Conservation (phyloP, 352 stramenopile genomes). For the Pilasporangium apinafurcum region DNA sequence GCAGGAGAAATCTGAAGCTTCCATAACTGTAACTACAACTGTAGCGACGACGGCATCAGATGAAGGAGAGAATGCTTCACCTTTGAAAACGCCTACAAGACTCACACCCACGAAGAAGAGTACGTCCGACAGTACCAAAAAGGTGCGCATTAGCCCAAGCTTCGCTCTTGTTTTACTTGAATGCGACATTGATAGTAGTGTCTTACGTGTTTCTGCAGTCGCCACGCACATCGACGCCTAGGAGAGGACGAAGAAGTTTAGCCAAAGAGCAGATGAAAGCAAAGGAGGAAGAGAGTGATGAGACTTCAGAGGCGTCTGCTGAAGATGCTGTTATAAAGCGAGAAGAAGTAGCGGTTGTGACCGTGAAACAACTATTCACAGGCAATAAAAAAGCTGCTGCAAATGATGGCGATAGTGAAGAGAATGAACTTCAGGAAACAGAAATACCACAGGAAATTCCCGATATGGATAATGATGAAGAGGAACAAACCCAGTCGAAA, state of each 20-base stretch:
- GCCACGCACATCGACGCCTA: conserved; percentile 1
- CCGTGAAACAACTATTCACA: no score
- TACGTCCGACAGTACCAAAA: conserved; percentile 6
- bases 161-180: not conserved
- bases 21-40: conserved; percentile 1
- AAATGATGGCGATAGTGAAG: no score
- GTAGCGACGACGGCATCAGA: conserved; percentile 11
- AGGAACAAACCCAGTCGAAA: not conserved
- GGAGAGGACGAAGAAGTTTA: conserved; percentile 7
- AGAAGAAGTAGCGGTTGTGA: no score
- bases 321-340: no score
- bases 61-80: no score
- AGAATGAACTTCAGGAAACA: no score
- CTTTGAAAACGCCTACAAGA: no score
- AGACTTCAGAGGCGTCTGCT: no score
- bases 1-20: conserved; percentile 30
- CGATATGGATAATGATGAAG: not conserved
- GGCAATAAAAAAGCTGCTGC: no score
- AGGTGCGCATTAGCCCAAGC: conserved; percentile 1
- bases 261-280: conserved; percentile 3
- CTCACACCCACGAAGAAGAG: conserved; percentile 8
- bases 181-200: no score
- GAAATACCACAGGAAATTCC: conserved; percentile 2
- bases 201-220: no score
- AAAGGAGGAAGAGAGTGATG: not conserved